phyloP scores from a whole-genome alignment of 176 grass and related monocot genomes.

The Melocanna baccifera region DNA sequence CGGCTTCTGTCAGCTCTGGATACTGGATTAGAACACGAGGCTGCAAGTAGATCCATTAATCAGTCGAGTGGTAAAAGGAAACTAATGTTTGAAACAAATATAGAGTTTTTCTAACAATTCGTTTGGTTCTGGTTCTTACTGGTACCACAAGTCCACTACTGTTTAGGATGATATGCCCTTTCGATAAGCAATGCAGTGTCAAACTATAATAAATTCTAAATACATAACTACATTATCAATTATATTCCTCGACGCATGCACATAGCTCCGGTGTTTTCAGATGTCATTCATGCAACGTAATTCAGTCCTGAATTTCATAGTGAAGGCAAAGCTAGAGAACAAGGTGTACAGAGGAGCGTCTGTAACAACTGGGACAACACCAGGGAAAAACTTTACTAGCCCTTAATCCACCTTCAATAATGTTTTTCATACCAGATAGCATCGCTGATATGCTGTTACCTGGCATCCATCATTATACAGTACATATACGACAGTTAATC shows the following conservation, averaged over 20 bases:
- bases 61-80: neutral
- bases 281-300: neutral
- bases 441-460: neutral
- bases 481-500: neutral
- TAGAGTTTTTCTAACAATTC: neutral
- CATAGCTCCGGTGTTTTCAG: neutral
- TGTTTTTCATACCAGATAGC: neutral
- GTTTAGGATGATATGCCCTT: neutral
- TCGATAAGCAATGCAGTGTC: neutral
- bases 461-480: neutral
- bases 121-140: neutral
- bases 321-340: neutral
- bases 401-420: neutral
- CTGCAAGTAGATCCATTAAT: slow-evolving; percentile 43
- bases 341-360: neutral
- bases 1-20: slow-evolving; percentile 59
- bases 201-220: neutral
- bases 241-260: neutral
- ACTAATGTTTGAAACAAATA: neutral
- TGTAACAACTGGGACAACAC: neutral
- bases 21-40: slow-evolving; percentile 55
- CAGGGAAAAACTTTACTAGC: neutral
- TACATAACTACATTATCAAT: neutral
- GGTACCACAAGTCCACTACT: neutral
- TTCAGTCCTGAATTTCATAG: neutral